Conservation (phyloP, 1,284 basidiomycete species). For the Fistulinella cinereoalba region DNA sequence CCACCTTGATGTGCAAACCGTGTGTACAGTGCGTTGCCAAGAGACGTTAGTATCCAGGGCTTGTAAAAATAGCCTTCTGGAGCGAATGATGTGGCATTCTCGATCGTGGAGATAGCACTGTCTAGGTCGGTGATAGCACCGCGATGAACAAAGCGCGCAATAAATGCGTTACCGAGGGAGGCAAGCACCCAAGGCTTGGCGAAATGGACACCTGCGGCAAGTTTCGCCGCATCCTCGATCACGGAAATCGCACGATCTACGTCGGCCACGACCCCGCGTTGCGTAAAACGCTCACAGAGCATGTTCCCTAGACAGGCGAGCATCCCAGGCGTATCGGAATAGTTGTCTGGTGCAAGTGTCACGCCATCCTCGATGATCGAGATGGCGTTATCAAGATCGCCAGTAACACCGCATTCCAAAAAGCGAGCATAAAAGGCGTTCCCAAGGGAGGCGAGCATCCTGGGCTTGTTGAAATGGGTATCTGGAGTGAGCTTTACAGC, state of each 20-base stretch:
- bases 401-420: neutral
- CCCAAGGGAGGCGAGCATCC: too few relatives aligned
- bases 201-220: neutral
- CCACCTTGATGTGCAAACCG: neutral
- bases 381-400: neutral
- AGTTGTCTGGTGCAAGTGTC: neutral
- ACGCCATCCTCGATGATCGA: neutral
- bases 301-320: neutral
- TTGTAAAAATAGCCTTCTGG: neutral
- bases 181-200: neutral
- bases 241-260: neutral
- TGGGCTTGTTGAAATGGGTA: too few relatives aligned
- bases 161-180: neutral
- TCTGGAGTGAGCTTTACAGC: too few relatives aligned
- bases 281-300: neutral
- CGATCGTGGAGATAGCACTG: neutral
- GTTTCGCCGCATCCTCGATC: neutral
- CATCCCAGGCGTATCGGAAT: neutral
- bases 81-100: neutral
- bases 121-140: neutral
- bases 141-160: neutral
- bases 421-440: too few relatives aligned
- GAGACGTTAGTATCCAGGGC: neutral
- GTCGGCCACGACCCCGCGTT: neutral
- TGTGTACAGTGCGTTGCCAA: neutral